Conservation (phyloP, 257 asterid genomes). For the Solanum appendiculatum region DNA sequence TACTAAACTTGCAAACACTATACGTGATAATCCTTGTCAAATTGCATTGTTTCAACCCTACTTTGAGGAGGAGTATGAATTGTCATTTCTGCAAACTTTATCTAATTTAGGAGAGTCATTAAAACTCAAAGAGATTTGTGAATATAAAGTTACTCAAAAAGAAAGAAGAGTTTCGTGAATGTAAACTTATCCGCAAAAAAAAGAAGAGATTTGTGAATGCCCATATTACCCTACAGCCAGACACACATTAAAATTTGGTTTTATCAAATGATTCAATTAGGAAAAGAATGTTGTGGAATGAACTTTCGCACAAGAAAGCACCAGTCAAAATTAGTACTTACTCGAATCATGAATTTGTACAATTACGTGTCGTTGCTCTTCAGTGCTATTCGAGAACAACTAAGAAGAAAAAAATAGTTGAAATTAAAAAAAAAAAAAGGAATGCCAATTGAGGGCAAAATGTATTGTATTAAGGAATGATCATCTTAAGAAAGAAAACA, state of each 20-base stretch:
- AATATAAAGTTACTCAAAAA: neutral
- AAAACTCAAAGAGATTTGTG: neutral
- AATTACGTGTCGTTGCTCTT: slow-evolving; percentile 55
- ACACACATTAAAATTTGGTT: neutral
- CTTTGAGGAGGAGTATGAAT: neutral
- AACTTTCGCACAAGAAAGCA: neutral
- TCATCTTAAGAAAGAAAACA: slow-evolving; percentile 62
- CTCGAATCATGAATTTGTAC: slow-evolving; percentile 64
- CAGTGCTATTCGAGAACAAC: slow-evolving; percentile 74
- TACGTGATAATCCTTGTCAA: neutral
- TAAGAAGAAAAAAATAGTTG: slow-evolving; percentile 5
- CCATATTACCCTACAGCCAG: no score
- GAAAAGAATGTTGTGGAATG: neutral
- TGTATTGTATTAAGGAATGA: neutral
- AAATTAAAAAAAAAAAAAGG: neutral
- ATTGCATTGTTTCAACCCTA: neutral
- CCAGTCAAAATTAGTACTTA: slow-evolving; percentile 14
- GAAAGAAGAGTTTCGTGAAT: neutral
- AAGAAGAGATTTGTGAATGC: neutral
- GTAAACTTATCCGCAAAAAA: no score
- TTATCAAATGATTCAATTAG: neutral
- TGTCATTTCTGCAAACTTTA: neutral
- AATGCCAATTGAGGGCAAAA: slow-evolving; percentile 2
- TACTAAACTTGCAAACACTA: neutral
- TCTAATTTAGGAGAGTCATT: neutral